phyloP scores from a whole-genome alignment of 2,329 filamentous ascomycete species.

The Apiospora rasikravindrae region DNA sequence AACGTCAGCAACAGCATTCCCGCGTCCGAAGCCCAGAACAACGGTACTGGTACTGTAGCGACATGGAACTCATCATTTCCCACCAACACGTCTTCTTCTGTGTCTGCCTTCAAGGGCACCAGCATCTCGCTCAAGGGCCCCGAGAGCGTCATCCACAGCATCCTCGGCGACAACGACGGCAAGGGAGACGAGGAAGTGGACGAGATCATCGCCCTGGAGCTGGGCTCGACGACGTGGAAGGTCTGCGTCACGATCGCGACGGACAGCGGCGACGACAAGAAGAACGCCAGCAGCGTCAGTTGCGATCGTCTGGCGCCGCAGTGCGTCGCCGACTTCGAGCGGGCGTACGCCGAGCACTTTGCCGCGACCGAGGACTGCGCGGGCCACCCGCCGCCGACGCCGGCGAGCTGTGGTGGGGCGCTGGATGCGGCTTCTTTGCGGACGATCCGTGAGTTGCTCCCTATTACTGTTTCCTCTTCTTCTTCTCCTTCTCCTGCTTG shows the following conservation, averaged over 20 bases:
- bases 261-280: constrained; percentile 29
- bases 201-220: constrained; percentile 18
- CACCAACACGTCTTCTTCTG: constrained; percentile 19
- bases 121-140: constrained; percentile 35
- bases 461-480: not conserved
- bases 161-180: constrained; percentile 23
- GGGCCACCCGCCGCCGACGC: constrained; percentile 31
- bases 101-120: constrained; percentile 33
- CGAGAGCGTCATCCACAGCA: constrained; percentile 22
- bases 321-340: constrained; percentile 34
- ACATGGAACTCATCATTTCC: not conserved
- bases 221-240: constrained; percentile 35
- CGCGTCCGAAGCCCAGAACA: constrained; percentile 31
- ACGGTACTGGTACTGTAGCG: constrained; percentile 14
- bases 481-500: no score
- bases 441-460: constrained; percentile 30
- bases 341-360: constrained; percentile 33
- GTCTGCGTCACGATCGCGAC: constrained; percentile 34
- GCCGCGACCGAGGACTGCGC: constrained; percentile 33
- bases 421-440: constrained; percentile 30
- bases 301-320: constrained; percentile 27
- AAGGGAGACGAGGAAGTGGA: not conserved
- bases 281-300: constrained; percentile 26
- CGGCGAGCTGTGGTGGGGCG: constrained; percentile 32
- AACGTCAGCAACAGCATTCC: constrained; percentile 35